A percentile compares a stretch with the other conserved stretches of the same genome.
Evolutionary conservation across 2,329 filamentous ascomycete species (phyloP).

Genomic region (Cladosporium oxysporum): DNA sequence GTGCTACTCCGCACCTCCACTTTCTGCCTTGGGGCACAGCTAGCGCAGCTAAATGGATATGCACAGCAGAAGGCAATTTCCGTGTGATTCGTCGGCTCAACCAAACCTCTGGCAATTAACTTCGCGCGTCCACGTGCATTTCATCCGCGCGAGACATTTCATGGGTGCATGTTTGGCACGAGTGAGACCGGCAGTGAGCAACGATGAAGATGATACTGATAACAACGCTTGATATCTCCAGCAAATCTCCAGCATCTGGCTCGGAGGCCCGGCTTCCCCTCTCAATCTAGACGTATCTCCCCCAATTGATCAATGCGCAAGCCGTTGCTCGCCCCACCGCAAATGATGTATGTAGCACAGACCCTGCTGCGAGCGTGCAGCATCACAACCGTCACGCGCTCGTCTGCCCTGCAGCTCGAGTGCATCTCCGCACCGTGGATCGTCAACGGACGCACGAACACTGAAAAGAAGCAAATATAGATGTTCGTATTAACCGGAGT

Average conservation of each 20-base stretch:
- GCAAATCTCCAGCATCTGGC: slow-evolving; percentile 1
- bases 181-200: background rate
- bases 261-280: background rate
- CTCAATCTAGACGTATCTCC: background rate
- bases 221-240: slow-evolving; percentile 15
- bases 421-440: slow-evolving; percentile 9
- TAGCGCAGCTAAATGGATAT: slow-evolving; percentile 3
- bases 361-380: slow-evolving; percentile 13
- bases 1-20: slow-evolving; percentile 1
- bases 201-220: slow-evolving; percentile 4
- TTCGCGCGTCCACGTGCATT: slow-evolving; percentile 13
- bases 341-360: slow-evolving; percentile 9
- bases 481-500: no score
- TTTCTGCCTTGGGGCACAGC: background rate
- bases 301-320: slow-evolving; percentile 9
- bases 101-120: slow-evolving; percentile 6
- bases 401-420: slow-evolving; percentile 5
- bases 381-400: slow-evolving; percentile 1
- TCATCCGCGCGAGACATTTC: slow-evolving; percentile 1
- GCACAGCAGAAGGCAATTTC: slow-evolving; percentile 16
- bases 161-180: background rate
- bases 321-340: background rate
- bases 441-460: background rate
- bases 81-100: slow-evolving; percentile 15
- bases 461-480: background rate